Conservation (phyloP, 305 asterid species). For the Rubia balearica region DNA sequence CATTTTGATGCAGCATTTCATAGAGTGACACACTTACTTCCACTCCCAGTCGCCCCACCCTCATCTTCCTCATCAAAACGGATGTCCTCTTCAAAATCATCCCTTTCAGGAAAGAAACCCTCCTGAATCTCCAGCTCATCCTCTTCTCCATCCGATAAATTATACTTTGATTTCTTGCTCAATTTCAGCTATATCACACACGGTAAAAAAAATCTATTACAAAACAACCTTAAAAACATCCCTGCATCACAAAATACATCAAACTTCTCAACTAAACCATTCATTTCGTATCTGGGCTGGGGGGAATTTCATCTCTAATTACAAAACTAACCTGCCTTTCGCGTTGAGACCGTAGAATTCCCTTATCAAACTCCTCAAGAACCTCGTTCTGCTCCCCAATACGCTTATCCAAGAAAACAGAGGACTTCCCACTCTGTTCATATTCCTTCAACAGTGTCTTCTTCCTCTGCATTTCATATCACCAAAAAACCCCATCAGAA, state of each 20-base stretch:
- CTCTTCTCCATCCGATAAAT: slow-evolving; percentile 91
- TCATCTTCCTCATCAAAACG: slow-evolving; percentile 59
- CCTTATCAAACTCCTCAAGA: slow-evolving; percentile 86
- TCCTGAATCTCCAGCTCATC: slow-evolving; percentile 59
- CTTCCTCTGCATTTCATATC: slow-evolving; percentile 59
- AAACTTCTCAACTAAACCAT: not conserved
- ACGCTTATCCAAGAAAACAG: slow-evolving; percentile 71
- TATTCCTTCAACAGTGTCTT: slow-evolving; percentile 83
- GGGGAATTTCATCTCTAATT: not conserved
- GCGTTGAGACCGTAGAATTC: slow-evolving; percentile 85
- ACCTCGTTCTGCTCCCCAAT: slow-evolving; percentile 82
- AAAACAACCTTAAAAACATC: not conserved
- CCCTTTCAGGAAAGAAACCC: slow-evolving; percentile 44
- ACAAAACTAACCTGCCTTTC: slow-evolving; percentile 53
- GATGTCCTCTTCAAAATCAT: slow-evolving; percentile 79
- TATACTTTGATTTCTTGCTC: slow-evolving; percentile 65
- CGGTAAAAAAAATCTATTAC: not conserved
- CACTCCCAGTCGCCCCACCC: slow-evolving; percentile 26
- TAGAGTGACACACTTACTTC: slow-evolving; percentile 31
- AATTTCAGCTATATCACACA: slow-evolving; percentile 39
- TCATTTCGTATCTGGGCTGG: not conserved
- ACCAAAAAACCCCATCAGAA: slow-evolving; percentile 2
- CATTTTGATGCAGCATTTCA: not conserved
- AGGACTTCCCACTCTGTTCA: slow-evolving; percentile 68
- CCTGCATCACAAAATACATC: not conserved